These are phyloP conservation scores for Tetraselmis chui DNA, from an alignment of 139 green algal genomes.

Conservation along the genomic window DNA sequence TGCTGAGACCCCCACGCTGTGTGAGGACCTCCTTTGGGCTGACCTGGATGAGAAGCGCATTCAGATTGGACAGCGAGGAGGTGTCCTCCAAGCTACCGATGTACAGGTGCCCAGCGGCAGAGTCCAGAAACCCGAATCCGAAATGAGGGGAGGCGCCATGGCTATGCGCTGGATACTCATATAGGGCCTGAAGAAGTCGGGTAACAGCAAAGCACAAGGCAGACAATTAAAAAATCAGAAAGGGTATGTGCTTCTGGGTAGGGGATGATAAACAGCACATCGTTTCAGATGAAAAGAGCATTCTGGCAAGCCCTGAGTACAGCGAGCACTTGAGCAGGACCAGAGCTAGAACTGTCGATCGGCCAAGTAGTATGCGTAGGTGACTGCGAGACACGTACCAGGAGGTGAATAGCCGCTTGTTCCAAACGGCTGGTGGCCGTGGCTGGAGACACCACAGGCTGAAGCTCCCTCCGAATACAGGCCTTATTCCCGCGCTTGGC, in stretches of 20 bases:
- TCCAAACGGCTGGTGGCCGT: constrained; percentile 14
- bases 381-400: too few species aligned
- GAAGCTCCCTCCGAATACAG: constrained; percentile 29
- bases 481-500: constrained; percentile 26
- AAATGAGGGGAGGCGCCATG: neutral
- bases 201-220: too few species aligned
- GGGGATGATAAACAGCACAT: too few species aligned
- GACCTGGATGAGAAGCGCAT: constrained; percentile 36
- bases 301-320: too few species aligned
- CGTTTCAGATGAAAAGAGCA: too few species aligned
- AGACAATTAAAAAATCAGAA: too few species aligned
- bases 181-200: constrained; percentile 10
- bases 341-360: too few species aligned
- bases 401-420: constrained; percentile 27
- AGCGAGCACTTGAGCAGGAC: too few species aligned
- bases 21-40: constrained; percentile 24
- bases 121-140: constrained; percentile 46
- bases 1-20: neutral
- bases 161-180: neutral
- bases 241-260: too few species aligned
- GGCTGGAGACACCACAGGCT: constrained; percentile 29
- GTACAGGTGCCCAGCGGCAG: constrained; percentile 36
- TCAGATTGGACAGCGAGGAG: constrained; percentile 25
- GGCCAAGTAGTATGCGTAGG: too few species aligned
- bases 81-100: constrained; percentile 30